Base-by-base conservation (phyloP, 768 basidiomycete species). In the Russula virescens region DNA sequence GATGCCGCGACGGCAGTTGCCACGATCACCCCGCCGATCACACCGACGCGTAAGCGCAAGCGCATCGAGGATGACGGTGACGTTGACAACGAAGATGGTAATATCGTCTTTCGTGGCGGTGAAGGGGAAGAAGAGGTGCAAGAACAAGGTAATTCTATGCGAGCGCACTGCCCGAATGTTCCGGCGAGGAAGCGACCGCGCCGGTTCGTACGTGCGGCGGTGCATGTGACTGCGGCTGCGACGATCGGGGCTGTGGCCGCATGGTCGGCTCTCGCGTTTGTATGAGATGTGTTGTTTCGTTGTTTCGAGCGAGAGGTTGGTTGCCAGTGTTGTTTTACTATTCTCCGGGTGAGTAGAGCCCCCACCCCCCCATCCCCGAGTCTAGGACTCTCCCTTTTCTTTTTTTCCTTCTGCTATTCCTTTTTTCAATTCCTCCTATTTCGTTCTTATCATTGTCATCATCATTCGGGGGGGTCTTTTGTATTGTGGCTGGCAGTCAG, bases 161-260 rank as follows among this genome's bases (percentile, higher is more conserved):
- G 49, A 35, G 68, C 60, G 23, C 50, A 52, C 56, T 28, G 56
- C 25, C 58, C 55, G 48, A 66, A 50, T 9, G 38, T 46, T 34
- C 63, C 49, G 23, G 57, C 58, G 7, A 64, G 62, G 70, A 77
- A 70, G 66, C 75, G 63, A 68, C 72, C 46, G 72, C 75, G 86
- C 14, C 78, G 74, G 49, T 70, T 81, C 25, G 79, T 74, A 21
- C 69, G 73, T 35, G 75, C 77, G 5, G 73, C 83, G 40, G 79
- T 76, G 43, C 83, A 83, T 50, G 88, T 87, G 7, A 81, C 83
- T 8, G 81, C 84, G 4, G 83, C 82, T 19, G 80, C 85, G 35
- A 80, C 81, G 0, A 72, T 90, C 45, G 88, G 88, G 26, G 88
- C 87, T 16, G 83, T 85, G 14, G 84, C 83, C 3, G 80, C 88